A percentile compares a stretch with the other conserved stretches of the same genome.
These are phyloP conservation scores for Cladophialophora chaetospira DNA, from an alignment of 2,329 filamentous ascomycete genomes.

Conservation along the genomic window DNA sequence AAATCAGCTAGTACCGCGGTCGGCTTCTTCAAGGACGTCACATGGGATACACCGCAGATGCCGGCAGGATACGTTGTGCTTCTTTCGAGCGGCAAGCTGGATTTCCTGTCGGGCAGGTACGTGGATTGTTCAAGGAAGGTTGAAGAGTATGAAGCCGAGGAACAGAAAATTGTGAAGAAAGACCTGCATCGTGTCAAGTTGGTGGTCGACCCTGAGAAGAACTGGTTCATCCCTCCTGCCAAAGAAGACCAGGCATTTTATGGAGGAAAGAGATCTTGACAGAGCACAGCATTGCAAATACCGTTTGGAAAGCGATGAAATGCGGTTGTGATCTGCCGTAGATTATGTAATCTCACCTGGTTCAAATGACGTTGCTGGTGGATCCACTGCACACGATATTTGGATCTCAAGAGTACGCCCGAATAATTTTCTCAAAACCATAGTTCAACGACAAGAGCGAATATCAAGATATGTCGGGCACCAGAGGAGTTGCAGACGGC, in stretches of 20 bases:
- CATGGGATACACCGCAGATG: conserved; percentile 30
- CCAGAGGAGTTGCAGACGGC: conserved; percentile 45
- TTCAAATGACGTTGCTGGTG: too few species aligned
- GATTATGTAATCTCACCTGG: too few species aligned
- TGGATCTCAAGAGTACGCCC: too few species aligned
- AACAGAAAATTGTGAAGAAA: conserved; percentile 21
- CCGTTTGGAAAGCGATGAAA: neutral
- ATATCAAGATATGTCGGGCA: conserved; percentile 6
- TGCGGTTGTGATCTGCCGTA: neutral
- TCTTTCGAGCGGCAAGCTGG: conserved; percentile 23
- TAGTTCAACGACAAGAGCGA: too few species aligned
- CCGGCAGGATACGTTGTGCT: conserved; percentile 26
- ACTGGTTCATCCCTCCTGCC: conserved; percentile 21
- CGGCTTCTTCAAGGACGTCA: conserved; percentile 19
- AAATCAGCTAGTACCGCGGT: conserved; percentile 27
- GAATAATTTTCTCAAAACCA: too few species aligned
- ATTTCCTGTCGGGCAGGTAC: conserved; percentile 28
- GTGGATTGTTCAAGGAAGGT: conserved; percentile 22
- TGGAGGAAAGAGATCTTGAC: neutral
- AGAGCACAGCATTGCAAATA: too few species aligned
- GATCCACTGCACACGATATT: too few species aligned
- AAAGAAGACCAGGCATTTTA: conserved; percentile 10
- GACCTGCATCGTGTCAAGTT: conserved; percentile 26
- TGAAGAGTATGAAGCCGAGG: conserved; percentile 19
- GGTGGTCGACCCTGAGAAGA: conserved; percentile 18